Base-by-base conservation (phyloP, 768 basidiomycete species). In the Psilocybe subaeruginosa region DNA sequence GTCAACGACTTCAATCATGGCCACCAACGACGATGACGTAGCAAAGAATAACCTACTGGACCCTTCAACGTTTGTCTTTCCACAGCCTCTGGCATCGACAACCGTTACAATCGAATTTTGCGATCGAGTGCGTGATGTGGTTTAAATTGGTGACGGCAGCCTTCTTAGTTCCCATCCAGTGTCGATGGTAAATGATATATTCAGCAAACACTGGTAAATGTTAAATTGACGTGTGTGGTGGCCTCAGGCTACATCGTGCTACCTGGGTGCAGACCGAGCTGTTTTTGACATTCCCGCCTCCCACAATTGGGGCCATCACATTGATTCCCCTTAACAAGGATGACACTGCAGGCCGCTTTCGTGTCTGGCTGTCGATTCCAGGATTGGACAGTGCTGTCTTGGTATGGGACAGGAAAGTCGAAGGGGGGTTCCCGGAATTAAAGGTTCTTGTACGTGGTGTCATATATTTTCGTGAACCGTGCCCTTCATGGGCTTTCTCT, bases 181-280 rank as follows among this genome's bases (percentile, higher is more conserved):
- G 62, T 56, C 62, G 62, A 54, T 63, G 62, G 59, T 56, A 56
- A 17, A 19, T 46, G 56, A 49, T 59, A 29, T 17, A 14, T 14
- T 37, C 17, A 19, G 46, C 31, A 63, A 92, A 90, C 94, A 93
- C 73, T 89, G 91, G 73, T 95, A 92, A 92, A 92, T 71, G 71
- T 83, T 60, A 47, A 7, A 31, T 52, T 41, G 41, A 23, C 35
- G 54, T 37, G 62, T 30, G 27, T 27, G 8, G 46, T n/a, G 37
- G 7, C 16, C 54, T 47, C 69, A 96, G 95, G 95, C 82, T 95
- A 41, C 95, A 96, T 67, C 84, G 95, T 67, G 95, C 96, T 33
- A 88, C 86, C 9, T 98, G 96, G 96, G 83, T 89, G n/a, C 91
- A 93, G 63, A 97, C 95, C 0, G 96, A 97, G 67, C 81, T 98